Evolutionary conservation across 2,329 filamentous ascomycete genomes (phyloP), one percentile per base, ranked within the genome.

Genomic region (Diaporthe citrichinensis): DNA sequence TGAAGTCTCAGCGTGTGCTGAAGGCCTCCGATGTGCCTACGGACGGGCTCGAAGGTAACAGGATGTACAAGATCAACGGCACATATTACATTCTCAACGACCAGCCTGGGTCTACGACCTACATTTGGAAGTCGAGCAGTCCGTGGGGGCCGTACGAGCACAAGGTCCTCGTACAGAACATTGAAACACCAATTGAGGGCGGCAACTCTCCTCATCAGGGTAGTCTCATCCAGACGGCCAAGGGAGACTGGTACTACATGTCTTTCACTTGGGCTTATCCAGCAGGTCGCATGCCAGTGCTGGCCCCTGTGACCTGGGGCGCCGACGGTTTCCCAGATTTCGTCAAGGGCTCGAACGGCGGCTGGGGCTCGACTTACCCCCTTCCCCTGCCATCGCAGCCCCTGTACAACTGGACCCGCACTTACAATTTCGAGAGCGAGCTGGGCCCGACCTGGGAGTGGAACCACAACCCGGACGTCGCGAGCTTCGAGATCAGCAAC

Each of bases 381-480:
- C 74, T 83, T 14, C 84, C 86, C 0, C 77, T 85, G 0, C 75
- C 80, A 4, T 78, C 79, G 1, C 31, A 73, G 25, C 44, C 59
- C 1, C 57, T 68, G 20, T 80, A 77, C 46, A 80, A 81, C n/a
- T 76, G 81, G 49, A 81, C 83, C 0, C 85, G 88, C 23, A 85
- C 84, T 0, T 88, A 92, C 75, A 80, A 75, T 0, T 92, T 92
- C 77, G 67, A 86, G 0, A 78, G 81, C 0, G 77, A 81, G 0
- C 83, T 92, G 0, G 80, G 83, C 9, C 83, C 84, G 0, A 82
- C 86, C 2, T 92, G 88, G 88, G 90, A 92, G 80, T 92, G 90
- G 90, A 92, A 92, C 78, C 90, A 92, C 78, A 91, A 92, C 79
- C 90, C 90, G 0, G 89, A 92, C 73, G 84, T 81, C 0, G 82